Conservation (phyloP, 2,329 filamentous ascomycete genomes). For the Chalaropsis thielavioides region DNA sequence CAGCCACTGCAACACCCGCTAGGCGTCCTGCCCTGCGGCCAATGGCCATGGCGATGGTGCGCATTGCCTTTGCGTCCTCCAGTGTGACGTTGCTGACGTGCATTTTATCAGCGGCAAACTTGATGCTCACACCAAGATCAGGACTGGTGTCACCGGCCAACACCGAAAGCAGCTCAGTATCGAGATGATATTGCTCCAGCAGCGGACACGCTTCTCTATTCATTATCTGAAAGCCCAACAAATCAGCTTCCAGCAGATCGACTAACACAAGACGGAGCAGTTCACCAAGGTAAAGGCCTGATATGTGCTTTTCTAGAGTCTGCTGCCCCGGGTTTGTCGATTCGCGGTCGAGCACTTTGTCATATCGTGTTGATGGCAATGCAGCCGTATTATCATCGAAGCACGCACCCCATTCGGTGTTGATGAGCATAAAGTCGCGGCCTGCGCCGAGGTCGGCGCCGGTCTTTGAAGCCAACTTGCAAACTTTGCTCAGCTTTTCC, state of each 20-base stretch:
- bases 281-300: slow-evolving; percentile 68
- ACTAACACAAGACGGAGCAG: slow-evolving; percentile 53
- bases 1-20: slow-evolving; percentile 20
- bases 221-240: slow-evolving; percentile 1
- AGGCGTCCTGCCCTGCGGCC: slow-evolving; percentile 20
- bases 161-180: slow-evolving; percentile 51
- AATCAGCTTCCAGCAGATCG: slow-evolving; percentile 23
- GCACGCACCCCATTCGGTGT: slow-evolving; percentile 62
- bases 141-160: slow-evolving; percentile 23
- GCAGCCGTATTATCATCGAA: slow-evolving; percentile 59
- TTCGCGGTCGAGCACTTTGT: slow-evolving; percentile 48
- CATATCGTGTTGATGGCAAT: slow-evolving; percentile 56
- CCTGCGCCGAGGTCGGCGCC: slow-evolving; percentile 39
- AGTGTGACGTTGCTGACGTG: neutral
- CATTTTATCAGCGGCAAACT: neutral
- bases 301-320: slow-evolving; percentile 74
- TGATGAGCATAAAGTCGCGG: slow-evolving; percentile 63
- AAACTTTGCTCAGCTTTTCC: slow-evolving; percentile 52
- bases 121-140: neutral
- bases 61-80: slow-evolving; percentile 48
- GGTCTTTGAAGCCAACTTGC: slow-evolving; percentile 18
- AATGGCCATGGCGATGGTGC: slow-evolving; percentile 34
- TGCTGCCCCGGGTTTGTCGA: slow-evolving; percentile 62
- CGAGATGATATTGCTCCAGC: slow-evolving; percentile 50
- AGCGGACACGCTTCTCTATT: slow-evolving; percentile 25